Conservation (phyloP, 768 basidiomycete genomes). For the Tricholoma bakamatsutake region DNA sequence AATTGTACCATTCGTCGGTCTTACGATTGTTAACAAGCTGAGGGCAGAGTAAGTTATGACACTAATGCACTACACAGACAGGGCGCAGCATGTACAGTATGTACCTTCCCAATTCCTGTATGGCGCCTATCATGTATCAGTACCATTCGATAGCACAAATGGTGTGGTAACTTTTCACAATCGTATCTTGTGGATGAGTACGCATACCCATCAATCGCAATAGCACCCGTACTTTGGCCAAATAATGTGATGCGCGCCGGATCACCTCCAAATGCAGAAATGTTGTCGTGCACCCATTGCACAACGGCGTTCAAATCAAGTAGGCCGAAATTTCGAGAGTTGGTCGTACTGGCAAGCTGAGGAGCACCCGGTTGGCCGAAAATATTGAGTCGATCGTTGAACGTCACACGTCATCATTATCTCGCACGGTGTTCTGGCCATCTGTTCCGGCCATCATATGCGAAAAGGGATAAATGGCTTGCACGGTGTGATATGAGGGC, state of each 20-base stretch:
- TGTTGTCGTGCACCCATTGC: constrained; percentile 43
- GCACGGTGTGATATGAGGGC: no score
- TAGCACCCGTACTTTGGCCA: constrained; percentile 33
- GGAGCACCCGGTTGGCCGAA: constrained; percentile 36
- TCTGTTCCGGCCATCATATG: no score
- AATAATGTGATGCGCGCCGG: constrained; percentile 31
- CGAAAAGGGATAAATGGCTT: background rate
- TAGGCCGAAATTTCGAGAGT: constrained; percentile 33
- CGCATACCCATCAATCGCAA: constrained; percentile 27
- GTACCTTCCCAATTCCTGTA: constrained; percentile 1
- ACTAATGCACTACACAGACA: background rate
- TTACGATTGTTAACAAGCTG: background rate
- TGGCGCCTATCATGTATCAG: background rate
- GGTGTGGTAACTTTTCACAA: constrained; percentile 21
- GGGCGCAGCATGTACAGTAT: background rate
- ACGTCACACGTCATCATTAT: constrained; percentile 29
- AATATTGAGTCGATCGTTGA: constrained; percentile 35
- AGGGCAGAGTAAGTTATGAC: background rate
- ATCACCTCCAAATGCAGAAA: constrained; percentile 39
- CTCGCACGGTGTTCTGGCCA: constrained; percentile 28
- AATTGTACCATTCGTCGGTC: constrained; percentile 2
- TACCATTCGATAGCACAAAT: background rate
- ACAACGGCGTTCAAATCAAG: constrained; percentile 36
- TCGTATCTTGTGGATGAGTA: constrained; percentile 29
- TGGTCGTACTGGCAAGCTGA: constrained; percentile 21